phyloP scores from a whole-genome alignment of 805 yeast genomes.

The Candida ipomoeae region DNA sequence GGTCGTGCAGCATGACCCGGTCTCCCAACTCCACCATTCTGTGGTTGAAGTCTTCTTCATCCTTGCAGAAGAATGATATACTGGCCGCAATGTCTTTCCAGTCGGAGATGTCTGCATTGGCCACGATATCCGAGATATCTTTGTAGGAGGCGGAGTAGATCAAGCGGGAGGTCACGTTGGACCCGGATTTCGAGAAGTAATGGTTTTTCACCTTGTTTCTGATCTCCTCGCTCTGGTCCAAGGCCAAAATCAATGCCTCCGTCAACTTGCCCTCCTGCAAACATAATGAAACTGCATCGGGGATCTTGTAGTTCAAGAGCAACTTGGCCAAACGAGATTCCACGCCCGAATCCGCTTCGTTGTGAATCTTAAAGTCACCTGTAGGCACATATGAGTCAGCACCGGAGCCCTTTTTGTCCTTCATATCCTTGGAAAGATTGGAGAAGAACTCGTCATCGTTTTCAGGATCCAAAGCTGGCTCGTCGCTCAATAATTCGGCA shows the following conservation, averaged over 20 bases:
- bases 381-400: constrained; percentile 40
- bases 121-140: constrained; percentile 64
- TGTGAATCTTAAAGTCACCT: constrained; percentile 48
- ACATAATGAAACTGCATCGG: constrained; percentile 64
- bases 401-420: constrained; percentile 11
- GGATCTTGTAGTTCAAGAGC: constrained; percentile 58
- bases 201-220: constrained; percentile 67
- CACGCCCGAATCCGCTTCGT: constrained; percentile 31
- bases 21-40: constrained; percentile 72
- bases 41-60: constrained; percentile 45
- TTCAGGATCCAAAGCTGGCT: constrained; percentile 1
- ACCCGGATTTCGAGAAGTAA: constrained; percentile 58
- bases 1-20: constrained; percentile 45
- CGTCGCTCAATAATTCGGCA: not conserved
- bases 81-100: constrained; percentile 84
- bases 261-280: constrained; percentile 57
- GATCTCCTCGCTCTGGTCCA: constrained; percentile 56
- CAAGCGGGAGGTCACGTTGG: constrained; percentile 63
- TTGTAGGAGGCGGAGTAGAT: constrained; percentile 59
- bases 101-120: constrained; percentile 67
- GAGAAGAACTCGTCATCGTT: constrained; percentile 35
- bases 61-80: constrained; percentile 42
- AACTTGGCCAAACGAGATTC: constrained; percentile 40
- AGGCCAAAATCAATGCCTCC: constrained; percentile 81
- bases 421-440: constrained; percentile 26